Evolutionary conservation across 805 yeast genomes (phyloP).

Genomic region (Schwanniomyces yamadae): DNA sequence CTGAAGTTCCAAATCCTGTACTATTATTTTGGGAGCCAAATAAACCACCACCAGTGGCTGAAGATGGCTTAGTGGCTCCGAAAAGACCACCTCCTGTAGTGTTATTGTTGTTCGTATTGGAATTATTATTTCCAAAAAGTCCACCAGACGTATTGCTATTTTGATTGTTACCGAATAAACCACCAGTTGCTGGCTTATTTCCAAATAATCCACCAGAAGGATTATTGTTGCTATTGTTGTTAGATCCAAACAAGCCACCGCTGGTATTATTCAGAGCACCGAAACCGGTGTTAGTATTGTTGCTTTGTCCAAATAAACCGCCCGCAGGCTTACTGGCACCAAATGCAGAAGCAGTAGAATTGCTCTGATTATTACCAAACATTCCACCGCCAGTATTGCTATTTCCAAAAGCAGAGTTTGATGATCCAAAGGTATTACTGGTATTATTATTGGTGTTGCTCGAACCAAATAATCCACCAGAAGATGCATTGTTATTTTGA

Average conservation of each 20-base stretch:
- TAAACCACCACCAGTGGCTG: constrained; percentile 16
- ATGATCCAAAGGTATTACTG: constrained; percentile 15
- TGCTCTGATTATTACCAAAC: constrained; percentile 21
- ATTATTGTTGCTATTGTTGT: constrained; percentile 11
- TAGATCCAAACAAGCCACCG: constrained; percentile 41
- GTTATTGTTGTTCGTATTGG: constrained; percentile 3
- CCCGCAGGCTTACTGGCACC: constrained; percentile 22
- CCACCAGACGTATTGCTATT: constrained; percentile 36
- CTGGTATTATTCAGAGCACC: constrained; percentile 32
- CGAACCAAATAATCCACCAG: constrained; percentile 19
- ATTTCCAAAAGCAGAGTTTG: constrained; percentile 5
- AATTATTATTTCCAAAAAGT: constrained; percentile 38
- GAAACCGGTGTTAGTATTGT: constrained; percentile 22
- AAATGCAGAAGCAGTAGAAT: constrained; percentile 27
- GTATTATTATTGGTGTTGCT: constrained; percentile 6
- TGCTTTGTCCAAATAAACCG: constrained; percentile 43
- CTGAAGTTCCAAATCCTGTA: constrained; percentile 8
- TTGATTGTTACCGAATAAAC: constrained; percentile 29
- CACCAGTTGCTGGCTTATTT: constrained; percentile 16
- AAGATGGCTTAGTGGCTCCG: constrained; percentile 16
- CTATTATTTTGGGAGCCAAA: constrained; percentile 15
- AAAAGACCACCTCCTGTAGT: constrained; percentile 29
- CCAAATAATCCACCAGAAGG: constrained; percentile 26
- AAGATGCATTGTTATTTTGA: constrained; percentile 15
- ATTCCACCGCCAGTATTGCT: constrained; percentile 11